Conservation (phyloP, 192 early-diverging fungal species). For the Podila horticola region DNA sequence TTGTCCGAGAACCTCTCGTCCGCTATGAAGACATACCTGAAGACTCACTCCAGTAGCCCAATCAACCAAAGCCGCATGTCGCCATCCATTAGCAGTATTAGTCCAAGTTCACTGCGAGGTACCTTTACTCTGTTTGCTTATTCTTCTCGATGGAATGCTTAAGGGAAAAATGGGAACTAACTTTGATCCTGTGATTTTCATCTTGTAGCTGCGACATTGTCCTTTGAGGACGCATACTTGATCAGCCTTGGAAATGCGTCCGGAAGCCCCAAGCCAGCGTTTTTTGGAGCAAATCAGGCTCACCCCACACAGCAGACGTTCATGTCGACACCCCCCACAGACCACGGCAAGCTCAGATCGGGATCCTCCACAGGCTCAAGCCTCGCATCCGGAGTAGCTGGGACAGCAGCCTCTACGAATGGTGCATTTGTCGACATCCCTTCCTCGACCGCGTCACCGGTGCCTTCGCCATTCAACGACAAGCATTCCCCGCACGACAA, state of each 20-base stretch:
- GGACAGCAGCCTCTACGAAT: neutral
- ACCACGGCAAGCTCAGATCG: slow-evolving; percentile 9
- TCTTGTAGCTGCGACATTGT: slow-evolving; percentile 45
- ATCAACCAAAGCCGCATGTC: slow-evolving; percentile 50
- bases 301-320: slow-evolving; percentile 31
- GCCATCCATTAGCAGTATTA: slow-evolving; percentile 33
- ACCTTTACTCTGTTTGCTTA: neutral
- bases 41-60: slow-evolving; percentile 25
- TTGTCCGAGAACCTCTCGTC: slow-evolving; percentile 31
- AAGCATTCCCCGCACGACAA: neutral
- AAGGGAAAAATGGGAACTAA: neutral
- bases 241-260: slow-evolving; percentile 53
- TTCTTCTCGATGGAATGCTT: neutral
- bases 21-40: slow-evolving; percentile 27
- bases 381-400: slow-evolving; percentile 3
- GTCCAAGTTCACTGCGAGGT: slow-evolving; percentile 45
- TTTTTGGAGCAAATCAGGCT: slow-evolving; percentile 23
- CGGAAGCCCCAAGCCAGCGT: slow-evolving; percentile 30
- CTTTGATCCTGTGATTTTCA: neutral
- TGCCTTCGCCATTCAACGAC: slow-evolving; percentile 26
- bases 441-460: slow-evolving; percentile 19
- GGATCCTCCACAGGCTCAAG: slow-evolving; percentile 23
- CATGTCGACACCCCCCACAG: slow-evolving; percentile 21
- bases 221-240: slow-evolving; percentile 69
- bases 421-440: slow-evolving; percentile 16